phyloP scores from a whole-genome alignment of 352 stramenopile genomes.

The Phytophthora meadii region DNA sequence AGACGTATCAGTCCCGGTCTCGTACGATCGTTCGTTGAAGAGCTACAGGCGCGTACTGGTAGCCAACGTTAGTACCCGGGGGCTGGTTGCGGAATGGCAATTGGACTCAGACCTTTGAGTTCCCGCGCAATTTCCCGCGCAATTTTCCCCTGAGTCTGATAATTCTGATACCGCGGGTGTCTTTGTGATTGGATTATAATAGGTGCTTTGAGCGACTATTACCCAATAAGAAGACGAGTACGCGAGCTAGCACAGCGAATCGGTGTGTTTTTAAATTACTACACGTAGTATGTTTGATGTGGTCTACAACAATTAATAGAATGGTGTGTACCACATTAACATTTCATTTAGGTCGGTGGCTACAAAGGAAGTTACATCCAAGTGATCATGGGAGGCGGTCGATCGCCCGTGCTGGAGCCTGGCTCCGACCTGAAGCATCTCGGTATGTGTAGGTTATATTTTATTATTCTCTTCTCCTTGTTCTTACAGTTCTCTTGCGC shows the following conservation, averaged over 20 bases:
- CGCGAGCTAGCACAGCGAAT: too few relatives aligned
- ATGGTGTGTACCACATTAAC: too few relatives aligned
- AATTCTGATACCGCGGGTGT: too few relatives aligned
- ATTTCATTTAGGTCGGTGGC: too few relatives aligned
- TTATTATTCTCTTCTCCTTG: neutral
- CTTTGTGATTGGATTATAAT: too few relatives aligned
- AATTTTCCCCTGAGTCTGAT: too few relatives aligned
- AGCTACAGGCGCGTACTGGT: neutral
- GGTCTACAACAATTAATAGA: too few relatives aligned
- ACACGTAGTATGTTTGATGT: too few relatives aligned
- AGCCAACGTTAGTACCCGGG: neutral
- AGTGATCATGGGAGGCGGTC: conserved; percentile 45
- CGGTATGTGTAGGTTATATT: conserved; percentile 27
- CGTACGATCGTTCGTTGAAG: neutral
- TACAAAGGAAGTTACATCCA: neutral
- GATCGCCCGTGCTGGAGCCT: conserved; percentile 51
- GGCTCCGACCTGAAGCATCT: conserved; percentile 55
- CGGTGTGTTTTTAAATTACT: too few relatives aligned
- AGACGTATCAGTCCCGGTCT: neutral
- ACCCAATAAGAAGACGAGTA: too few relatives aligned
- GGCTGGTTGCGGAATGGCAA: conserved; percentile 18
- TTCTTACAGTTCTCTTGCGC: neutral
- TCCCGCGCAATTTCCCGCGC: conserved; percentile 10
- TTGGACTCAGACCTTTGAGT: too few relatives aligned
- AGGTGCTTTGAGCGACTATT: too few relatives aligned